A percentile compares a stretch with the other conserved stretches of the same genome.
Conservation (phyloP, 2,329 filamentous ascomycete genomes). For the Aureobasidium sp. region DNA sequence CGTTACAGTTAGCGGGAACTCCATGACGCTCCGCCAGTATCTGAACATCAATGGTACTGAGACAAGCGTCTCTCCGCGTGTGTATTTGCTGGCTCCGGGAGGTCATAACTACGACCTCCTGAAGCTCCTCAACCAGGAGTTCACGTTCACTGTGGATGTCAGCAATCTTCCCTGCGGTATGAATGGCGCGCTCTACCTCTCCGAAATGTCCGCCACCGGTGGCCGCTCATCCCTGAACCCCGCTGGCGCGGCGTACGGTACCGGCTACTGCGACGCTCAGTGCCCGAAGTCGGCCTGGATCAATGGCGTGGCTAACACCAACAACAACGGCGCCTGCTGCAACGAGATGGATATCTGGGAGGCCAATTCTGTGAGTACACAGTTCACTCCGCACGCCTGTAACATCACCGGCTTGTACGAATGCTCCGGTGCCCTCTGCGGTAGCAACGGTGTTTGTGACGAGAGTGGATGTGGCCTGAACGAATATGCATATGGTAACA, state of each 20-base stretch:
- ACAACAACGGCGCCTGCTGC: slow-evolving; percentile 52
- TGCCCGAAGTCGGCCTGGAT: slow-evolving; percentile 21
- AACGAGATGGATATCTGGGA: slow-evolving; percentile 63
- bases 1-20: slow-evolving; percentile 41
- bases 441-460: slow-evolving; percentile 56
- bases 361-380: slow-evolving; percentile 55
- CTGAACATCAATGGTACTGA: slow-evolving; percentile 30
- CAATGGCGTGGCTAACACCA: slow-evolving; percentile 35
- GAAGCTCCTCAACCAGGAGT: slow-evolving; percentile 56
- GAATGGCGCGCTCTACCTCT: slow-evolving; percentile 62
- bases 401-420: slow-evolving; percentile 42
- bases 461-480: slow-evolving; percentile 65
- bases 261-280: slow-evolving; percentile 47
- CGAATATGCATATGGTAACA: slow-evolving; percentile 55
- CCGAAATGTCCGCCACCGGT: slow-evolving; percentile 54
- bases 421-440: slow-evolving; percentile 40
- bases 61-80: slow-evolving; percentile 38
- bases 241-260: slow-evolving; percentile 48
- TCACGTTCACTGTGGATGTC: slow-evolving; percentile 64
- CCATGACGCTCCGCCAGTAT: slow-evolving; percentile 38
- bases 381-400: slow-evolving; percentile 59
- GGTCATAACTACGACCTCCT: slow-evolving; percentile 57
- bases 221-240: slow-evolving; percentile 38
- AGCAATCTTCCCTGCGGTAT: slow-evolving; percentile 59
- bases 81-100: slow-evolving; percentile 53